These are phyloP conservation scores for Colletotrichum godetiae DNA, from an alignment of 2,329 filamentous ascomycete species.

Conservation along the genomic window DNA sequence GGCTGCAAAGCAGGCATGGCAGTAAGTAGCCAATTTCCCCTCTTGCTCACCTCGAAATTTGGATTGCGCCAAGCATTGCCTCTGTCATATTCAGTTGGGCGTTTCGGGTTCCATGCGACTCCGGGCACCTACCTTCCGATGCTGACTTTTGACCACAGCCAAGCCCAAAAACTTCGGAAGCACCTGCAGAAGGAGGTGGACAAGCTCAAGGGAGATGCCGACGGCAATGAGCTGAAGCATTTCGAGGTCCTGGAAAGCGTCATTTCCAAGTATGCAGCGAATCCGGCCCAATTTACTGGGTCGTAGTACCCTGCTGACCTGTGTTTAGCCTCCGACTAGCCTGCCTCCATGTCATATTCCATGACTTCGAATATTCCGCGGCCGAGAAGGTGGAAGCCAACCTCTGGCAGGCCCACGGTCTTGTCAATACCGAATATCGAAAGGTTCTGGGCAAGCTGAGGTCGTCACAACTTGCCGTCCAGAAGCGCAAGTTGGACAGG, in stretches of 20 bases:
- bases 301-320: constrained; percentile 27
- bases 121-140: neutral
- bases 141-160: constrained; percentile 44
- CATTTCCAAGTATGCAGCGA: constrained; percentile 53
- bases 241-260: constrained; percentile 57
- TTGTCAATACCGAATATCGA: constrained; percentile 83
- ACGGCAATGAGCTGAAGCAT: constrained; percentile 52
- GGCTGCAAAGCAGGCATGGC: constrained; percentile 51
- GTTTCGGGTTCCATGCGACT: constrained; percentile 4
- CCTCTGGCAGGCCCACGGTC: constrained; percentile 83
- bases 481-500: constrained; percentile 82
- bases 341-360: constrained; percentile 78
- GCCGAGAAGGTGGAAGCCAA: constrained; percentile 73
- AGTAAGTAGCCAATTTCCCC: constrained; percentile 45
- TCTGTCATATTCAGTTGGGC: neutral
- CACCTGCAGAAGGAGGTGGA: constrained; percentile 56
- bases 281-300: constrained; percentile 9
- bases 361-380: constrained; percentile 75
- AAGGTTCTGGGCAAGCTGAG: constrained; percentile 71
- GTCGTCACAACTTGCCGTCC: constrained; percentile 64
- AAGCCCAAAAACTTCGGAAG: constrained; percentile 56
- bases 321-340: constrained; percentile 72
- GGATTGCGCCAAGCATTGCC: neutral
- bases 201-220: constrained; percentile 50
- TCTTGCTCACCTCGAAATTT: neutral